Conservation (phyloP, 305 asterid genomes). For the Ruellia speciosa region DNA sequence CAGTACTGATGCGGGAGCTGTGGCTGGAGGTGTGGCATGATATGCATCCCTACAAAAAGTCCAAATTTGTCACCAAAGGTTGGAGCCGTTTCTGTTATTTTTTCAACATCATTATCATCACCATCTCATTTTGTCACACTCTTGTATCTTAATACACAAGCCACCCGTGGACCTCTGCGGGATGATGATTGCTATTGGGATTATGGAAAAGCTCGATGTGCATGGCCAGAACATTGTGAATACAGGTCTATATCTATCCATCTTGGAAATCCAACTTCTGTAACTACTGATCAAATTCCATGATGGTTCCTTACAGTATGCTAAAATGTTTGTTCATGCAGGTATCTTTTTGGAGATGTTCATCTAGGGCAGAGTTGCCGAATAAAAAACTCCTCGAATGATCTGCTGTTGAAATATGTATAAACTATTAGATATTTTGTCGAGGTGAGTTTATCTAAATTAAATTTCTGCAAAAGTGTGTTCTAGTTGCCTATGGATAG, state of each 20-base stretch:
- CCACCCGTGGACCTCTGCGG: slow-evolving; percentile 92
- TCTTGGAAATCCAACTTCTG: slow-evolving; percentile 1
- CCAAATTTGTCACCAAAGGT: slow-evolving; percentile 91
- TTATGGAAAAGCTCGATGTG: slow-evolving; percentile 96
- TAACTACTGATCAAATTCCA: background rate
- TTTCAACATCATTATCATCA: slow-evolving; percentile 4
- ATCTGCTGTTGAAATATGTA: slow-evolving; percentile 65
- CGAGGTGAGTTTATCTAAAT: slow-evolving; percentile 25
- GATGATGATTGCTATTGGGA: slow-evolving; percentile 99
- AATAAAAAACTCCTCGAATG: slow-evolving; percentile 68
- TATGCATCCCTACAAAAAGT: slow-evolving; percentile 75
- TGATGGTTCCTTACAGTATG: slow-evolving; percentile 6
- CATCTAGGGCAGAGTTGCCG: slow-evolving; percentile 99
- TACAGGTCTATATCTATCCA: slow-evolving; percentile 53
- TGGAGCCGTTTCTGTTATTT: slow-evolving; percentile 15
- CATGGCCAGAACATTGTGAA: slow-evolving; percentile 94
- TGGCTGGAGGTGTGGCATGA: slow-evolving; percentile 99
- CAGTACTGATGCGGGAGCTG: slow-evolving; percentile 89
- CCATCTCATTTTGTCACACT: slow-evolving; percentile 13
- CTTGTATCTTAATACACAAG: slow-evolving; percentile 29
- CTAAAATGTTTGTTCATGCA: slow-evolving; percentile 24
- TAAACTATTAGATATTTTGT: slow-evolving; percentile 23
- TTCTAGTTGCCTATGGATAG: no score
- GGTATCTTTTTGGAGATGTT: slow-evolving; percentile 89
- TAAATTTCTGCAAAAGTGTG: no score